These are phyloP conservation scores for Dactylellina leptospora DNA, from an alignment of 2,329 filamentous ascomycete genomes.

Conservation along the genomic window DNA sequence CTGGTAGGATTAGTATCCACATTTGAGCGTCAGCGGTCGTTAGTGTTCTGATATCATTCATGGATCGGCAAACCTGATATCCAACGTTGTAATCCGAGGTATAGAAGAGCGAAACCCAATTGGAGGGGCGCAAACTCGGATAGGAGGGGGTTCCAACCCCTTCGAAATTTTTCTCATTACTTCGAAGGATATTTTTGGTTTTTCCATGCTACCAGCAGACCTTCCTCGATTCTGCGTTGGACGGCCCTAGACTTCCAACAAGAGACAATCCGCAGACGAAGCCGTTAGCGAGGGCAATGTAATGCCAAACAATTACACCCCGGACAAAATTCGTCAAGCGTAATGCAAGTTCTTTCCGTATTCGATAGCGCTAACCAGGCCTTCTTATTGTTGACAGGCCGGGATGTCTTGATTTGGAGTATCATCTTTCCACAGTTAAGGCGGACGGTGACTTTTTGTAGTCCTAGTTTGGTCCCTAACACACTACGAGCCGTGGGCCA, in stretches of 20 bases:
- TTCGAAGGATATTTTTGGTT: background rate
- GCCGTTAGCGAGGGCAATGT: background rate
- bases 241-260: background rate
- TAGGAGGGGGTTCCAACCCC: no score
- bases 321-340: slow-evolving; percentile 6
- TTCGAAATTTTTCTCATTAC: background rate
- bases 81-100: no score
- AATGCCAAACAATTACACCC: background rate
- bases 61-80: no score
- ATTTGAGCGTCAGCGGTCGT: no score
- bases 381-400: slow-evolving; percentile 17
- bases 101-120: no score
- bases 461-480: slow-evolving; percentile 6
- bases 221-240: background rate
- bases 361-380: slow-evolving; percentile 3
- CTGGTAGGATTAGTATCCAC: no score
- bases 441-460: slow-evolving; percentile 36
- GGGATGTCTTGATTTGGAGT: slow-evolving; percentile 21
- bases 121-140: no score
- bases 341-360: slow-evolving; percentile 2
- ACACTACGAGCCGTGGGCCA: slow-evolving; percentile 23
- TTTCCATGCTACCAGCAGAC: no score
- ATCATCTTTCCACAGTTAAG: slow-evolving; percentile 11
- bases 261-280: background rate
- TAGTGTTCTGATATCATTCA: no score